Conservation (phyloP, 176 grass and related monocot species). For the Secale cereale region DNA sequence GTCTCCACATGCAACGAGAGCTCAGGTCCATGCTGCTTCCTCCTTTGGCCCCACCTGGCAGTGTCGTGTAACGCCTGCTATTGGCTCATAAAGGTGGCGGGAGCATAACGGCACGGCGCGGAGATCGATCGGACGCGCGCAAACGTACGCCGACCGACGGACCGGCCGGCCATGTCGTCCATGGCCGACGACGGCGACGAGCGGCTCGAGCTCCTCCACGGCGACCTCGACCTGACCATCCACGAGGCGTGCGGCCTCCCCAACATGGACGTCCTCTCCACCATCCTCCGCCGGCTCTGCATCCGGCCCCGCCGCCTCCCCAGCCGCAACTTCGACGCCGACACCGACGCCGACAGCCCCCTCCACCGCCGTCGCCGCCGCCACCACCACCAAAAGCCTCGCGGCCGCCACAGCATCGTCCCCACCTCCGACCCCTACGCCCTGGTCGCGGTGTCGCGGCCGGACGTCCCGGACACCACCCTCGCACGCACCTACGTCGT, state of each 20-base stretch:
- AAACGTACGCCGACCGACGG: background rate
- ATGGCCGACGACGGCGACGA: background rate
- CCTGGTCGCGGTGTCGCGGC: conserved; percentile 14
- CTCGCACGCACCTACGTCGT: conserved; percentile 71
- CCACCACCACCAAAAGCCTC: background rate
- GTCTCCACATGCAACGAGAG: too few relatives aligned
- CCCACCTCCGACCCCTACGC: conserved; percentile 65
- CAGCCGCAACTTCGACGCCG: background rate
- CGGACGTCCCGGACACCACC: conserved; percentile 17
- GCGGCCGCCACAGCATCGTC: background rate
- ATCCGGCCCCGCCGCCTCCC: background rate
- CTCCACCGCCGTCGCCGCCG: background rate
- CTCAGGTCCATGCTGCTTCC: too few relatives aligned
- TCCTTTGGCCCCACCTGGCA: too few relatives aligned
- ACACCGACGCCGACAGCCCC: background rate
- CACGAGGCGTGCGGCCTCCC: conserved; percentile 53
- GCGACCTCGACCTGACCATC: conserved; percentile 64
- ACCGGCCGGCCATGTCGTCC: conserved; percentile 1
- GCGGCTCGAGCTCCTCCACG: conserved; percentile 45
- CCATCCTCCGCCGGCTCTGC: conserved; percentile 52
- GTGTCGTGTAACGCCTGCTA: too few relatives aligned
- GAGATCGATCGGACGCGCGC: background rate
- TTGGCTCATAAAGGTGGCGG: background rate
- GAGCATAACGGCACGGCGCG: background rate
- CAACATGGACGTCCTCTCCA: conserved; percentile 75